Conservation (phyloP, 2,329 filamentous ascomycete genomes). For the Microascus cirrosus region DNA sequence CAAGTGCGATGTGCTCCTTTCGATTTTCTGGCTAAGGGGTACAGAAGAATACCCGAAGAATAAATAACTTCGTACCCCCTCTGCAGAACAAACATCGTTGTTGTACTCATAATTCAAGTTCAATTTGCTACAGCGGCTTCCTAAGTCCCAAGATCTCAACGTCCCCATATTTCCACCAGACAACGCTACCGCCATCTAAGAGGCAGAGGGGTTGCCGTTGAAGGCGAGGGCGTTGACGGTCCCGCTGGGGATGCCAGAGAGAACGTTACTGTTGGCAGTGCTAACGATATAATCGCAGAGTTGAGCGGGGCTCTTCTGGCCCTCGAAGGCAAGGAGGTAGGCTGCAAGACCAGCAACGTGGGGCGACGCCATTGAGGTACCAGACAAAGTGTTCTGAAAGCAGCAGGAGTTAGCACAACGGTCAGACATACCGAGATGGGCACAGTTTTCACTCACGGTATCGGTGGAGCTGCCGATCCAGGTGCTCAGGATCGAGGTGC, state of each 20-base stretch:
- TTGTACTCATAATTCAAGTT: too few relatives aligned
- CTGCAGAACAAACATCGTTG: too few relatives aligned
- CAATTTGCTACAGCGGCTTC: too few relatives aligned
- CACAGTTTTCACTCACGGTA: constrained; percentile 9
- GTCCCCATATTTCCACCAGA: background rate
- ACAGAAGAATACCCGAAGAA: too few relatives aligned
- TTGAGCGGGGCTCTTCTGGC: constrained; percentile 17
- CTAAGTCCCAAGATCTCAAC: background rate
- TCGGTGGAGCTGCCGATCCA: constrained; percentile 30
- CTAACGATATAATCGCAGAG: constrained; percentile 29
- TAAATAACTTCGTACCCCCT: too few relatives aligned
- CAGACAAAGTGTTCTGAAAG: constrained; percentile 30
- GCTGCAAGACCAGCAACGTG: constrained; percentile 46
- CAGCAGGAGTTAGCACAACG: background rate
- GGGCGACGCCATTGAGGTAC: constrained; percentile 52
- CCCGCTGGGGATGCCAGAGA: constrained; percentile 11
- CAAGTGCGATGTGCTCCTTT: too few relatives aligned
- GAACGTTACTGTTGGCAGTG: constrained; percentile 25
- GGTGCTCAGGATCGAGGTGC: constrained; percentile 30
- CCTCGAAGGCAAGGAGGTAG: constrained; percentile 33
- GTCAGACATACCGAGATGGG: background rate
- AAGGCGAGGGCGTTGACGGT: background rate
- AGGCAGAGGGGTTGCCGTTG: background rate
- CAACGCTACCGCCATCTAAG: background rate
- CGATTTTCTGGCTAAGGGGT: too few relatives aligned